Base-by-base conservation (phyloP, 2,329 filamentous ascomycete genomes). In the Colletotrichum brevisporum region DNA sequence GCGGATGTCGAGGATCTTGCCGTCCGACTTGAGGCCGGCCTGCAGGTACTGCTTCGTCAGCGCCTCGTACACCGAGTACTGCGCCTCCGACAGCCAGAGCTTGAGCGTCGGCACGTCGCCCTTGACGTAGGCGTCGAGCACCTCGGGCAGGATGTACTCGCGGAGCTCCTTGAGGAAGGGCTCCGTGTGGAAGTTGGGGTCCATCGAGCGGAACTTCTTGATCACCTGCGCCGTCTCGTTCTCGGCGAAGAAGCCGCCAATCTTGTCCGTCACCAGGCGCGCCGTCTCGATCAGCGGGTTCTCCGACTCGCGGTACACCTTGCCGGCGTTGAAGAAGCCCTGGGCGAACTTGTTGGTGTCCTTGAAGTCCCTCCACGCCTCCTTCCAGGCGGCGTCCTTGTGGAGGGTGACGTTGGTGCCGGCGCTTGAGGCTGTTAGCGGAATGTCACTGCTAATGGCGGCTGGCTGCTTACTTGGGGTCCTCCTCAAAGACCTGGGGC, bases 181-280 rank as follows among this genome's bases (percentile, higher is more conserved):
- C 81, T 99, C 96, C 74, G 97, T 89, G 79, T 98, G 94, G 86
- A 99, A 99, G 73, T 87, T 88, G 5, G 96, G 95, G 75, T 99
- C 96, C 90, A 98, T 98, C 75, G 95, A 89, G 54, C 95, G 91
- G 86, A 99, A 97, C 81, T 95, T 97, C 85, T 98, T 98, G 84
- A 98, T 97, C 43, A 99, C 96, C 88, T 92, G 92, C 36, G 96
- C 96, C 0, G 94, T 98, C 84, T 99, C 96, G 80, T 98, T 99
- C 81, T 99, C 96, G 71, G 96, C 96, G 74, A 99, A 99, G 84
- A 98, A 99, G 31, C 96, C 94, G 54, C 93, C 94, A 47, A 99
- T 90, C 67, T 92, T 90, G 80, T 99, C 96, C 39, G 95, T 95
- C 74, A 99, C 97, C 79, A 94, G 94, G 78, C 96, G 92, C 1